A percentile compares a stretch with the other conserved stretches of the same genome.
phyloP scores from a whole-genome alignment of 495 filamentous ascomycete genomes.

The Neurospora sp. region DNA sequence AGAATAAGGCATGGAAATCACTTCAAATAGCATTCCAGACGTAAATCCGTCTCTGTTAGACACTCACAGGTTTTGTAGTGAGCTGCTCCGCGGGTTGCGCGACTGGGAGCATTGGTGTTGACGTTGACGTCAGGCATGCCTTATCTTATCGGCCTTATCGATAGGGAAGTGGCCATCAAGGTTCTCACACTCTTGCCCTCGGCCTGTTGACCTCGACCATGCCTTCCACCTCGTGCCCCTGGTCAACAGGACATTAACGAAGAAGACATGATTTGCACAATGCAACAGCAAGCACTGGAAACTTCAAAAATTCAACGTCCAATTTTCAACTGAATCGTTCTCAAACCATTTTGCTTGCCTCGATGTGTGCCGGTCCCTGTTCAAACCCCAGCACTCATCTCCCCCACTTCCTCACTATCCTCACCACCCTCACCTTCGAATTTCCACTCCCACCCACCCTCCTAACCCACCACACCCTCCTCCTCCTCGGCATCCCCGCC shows the following conservation, averaged over 20 bases:
- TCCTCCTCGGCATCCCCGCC: too few relatives aligned
- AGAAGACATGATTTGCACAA: not conserved
- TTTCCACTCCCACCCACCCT: too few relatives aligned
- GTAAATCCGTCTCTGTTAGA: not conserved
- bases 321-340: not conserved
- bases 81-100: too few relatives aligned
- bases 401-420: too few relatives aligned
- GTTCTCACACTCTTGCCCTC: not conserved
- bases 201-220: not conserved
- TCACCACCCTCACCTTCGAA: too few relatives aligned
- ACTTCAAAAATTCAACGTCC: not conserved
- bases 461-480: too few relatives aligned
- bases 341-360: not conserved
- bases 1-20: too few relatives aligned
- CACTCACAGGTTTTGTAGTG: not conserved
- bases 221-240: not conserved
- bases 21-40: not conserved
- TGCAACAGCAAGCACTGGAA: rapidly evolving
- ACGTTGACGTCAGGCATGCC: not conserved
- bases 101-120: not conserved
- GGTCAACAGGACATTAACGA: not conserved
- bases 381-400: too few relatives aligned
- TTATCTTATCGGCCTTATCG: not conserved
- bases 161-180: not conserved
- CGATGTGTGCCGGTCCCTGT: too few relatives aligned